Evolutionary conservation across 371 early-diverging fungal genomes (phyloP).

Genomic region (Sporodiniella umbellata): DNA sequence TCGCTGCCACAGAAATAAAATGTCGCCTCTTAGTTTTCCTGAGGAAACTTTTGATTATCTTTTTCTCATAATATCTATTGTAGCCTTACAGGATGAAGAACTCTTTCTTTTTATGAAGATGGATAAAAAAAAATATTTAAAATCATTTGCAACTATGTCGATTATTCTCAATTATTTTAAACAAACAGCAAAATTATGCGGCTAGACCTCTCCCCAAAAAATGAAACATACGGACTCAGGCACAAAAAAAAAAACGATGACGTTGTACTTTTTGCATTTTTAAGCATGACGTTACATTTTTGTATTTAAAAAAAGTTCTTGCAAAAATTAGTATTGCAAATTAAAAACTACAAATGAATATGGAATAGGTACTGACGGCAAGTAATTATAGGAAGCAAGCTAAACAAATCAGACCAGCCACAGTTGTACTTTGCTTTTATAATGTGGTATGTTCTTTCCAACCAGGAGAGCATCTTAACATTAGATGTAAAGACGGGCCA

Average conservation of each 20-base stretch:
- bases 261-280: background rate
- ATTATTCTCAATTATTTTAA: background rate
- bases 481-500: too few species aligned
- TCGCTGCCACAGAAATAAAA: slow-evolving; percentile 1
- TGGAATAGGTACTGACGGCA: too few species aligned
- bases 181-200: background rate
- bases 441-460: too few species aligned
- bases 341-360: too few species aligned
- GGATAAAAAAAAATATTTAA: slow-evolving; percentile 9
- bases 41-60: slow-evolving; percentile 9
- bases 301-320: too few species aligned
- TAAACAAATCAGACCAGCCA: too few species aligned
- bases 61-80: slow-evolving; percentile 14
- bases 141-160: background rate
- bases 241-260: background rate
- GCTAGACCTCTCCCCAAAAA: background rate
- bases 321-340: too few species aligned
- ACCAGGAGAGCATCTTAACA: too few species aligned
- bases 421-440: too few species aligned
- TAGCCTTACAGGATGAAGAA: slow-evolving; percentile 8
- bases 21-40: slow-evolving; percentile 3
- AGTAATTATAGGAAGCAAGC: too few species aligned
- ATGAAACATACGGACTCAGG: too few species aligned
- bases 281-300: background rate
- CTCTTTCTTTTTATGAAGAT: slow-evolving; percentile 4